A percentile compares a stretch with the other conserved stretches of the same genome.
Evolutionary conservation across 148 eudicot species (phyloP).

Genomic region (Nyssa sinensis): DNA sequence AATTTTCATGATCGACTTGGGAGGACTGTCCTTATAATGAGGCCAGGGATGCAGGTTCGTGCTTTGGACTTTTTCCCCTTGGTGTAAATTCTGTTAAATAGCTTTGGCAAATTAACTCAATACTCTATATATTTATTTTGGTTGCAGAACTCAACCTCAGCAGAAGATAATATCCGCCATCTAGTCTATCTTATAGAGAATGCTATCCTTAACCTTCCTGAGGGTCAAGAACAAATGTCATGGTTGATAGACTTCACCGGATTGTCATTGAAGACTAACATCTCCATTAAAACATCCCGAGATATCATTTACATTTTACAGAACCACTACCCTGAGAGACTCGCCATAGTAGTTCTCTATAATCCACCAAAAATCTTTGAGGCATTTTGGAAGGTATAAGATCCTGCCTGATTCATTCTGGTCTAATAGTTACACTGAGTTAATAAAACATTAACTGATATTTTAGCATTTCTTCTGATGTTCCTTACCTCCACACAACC

Average conservation of each 20-base stretch:
- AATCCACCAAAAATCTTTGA: constrained; percentile 78
- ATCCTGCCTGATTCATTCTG: background rate
- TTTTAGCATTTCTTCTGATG: background rate
- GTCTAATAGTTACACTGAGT: background rate
- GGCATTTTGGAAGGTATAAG: constrained; percentile 72
- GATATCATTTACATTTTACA: constrained; percentile 69
- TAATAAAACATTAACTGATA: background rate
- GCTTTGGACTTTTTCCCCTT: background rate
- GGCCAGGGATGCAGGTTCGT: constrained; percentile 92
- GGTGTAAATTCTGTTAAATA: background rate
- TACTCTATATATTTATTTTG: background rate
- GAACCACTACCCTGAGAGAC: constrained; percentile 96
- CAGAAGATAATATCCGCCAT: constrained; percentile 80
- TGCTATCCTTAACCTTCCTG: constrained; percentile 78
- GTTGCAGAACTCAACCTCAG: constrained; percentile 65
- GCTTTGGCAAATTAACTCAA: background rate
- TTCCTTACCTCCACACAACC: too few relatives aligned
- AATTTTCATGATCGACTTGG: constrained; percentile 73
- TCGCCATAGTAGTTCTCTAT: constrained; percentile 64
- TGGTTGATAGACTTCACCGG: constrained; percentile 93
- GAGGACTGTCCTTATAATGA: constrained; percentile 87
- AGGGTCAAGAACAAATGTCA: constrained; percentile 90
- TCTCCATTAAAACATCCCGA: constrained; percentile 64
- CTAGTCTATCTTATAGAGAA: constrained; percentile 82
- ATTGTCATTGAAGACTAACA: constrained; percentile 59